Evolutionary conservation across 2,329 filamentous ascomycete species (phyloP).

Genomic region (Metarhizium album): DNA sequence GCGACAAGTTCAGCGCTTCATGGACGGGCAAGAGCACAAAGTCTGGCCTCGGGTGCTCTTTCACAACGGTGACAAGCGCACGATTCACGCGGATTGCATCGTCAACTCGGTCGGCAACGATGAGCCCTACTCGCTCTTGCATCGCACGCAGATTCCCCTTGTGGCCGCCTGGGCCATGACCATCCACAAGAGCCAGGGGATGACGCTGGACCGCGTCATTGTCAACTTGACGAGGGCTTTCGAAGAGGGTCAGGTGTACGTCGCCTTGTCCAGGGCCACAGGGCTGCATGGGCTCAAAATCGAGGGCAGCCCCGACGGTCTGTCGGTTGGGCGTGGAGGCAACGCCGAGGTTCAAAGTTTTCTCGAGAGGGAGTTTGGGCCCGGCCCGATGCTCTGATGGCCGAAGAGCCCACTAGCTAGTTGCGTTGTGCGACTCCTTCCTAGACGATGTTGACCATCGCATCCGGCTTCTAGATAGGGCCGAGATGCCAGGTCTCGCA

Average conservation of each 20-base stretch:
- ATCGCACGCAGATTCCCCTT: constrained; percentile 51
- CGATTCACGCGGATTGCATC: constrained; percentile 41
- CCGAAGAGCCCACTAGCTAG: too few species aligned
- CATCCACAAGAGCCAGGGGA: constrained; percentile 52
- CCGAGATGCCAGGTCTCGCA: too few species aligned
- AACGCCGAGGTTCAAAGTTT: background rate
- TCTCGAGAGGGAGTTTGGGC: background rate
- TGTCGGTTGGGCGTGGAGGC: background rate
- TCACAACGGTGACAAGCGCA: constrained; percentile 30
- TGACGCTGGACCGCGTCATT: constrained; percentile 48
- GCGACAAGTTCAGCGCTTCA: constrained; percentile 3
- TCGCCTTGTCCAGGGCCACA: constrained; percentile 22
- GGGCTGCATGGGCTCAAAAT: constrained; percentile 11
- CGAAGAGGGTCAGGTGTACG: constrained; percentile 49
- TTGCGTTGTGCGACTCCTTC: too few species aligned
- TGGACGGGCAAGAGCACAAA: background rate
- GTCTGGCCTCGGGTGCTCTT: constrained; percentile 33
- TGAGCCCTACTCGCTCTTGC: constrained; percentile 34
- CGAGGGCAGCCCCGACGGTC: background rate
- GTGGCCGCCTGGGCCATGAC: constrained; percentile 51
- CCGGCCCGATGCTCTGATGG: too few species aligned
- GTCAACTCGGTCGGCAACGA: constrained; percentile 33
- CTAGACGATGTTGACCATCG: too few species aligned
- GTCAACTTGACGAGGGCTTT: constrained; percentile 43
- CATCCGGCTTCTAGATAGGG: too few species aligned